These are phyloP conservation scores for Talaromyces sp. DNA, from an alignment of 2,329 filamentous ascomycete genomes.

Conservation along the genomic window DNA sequence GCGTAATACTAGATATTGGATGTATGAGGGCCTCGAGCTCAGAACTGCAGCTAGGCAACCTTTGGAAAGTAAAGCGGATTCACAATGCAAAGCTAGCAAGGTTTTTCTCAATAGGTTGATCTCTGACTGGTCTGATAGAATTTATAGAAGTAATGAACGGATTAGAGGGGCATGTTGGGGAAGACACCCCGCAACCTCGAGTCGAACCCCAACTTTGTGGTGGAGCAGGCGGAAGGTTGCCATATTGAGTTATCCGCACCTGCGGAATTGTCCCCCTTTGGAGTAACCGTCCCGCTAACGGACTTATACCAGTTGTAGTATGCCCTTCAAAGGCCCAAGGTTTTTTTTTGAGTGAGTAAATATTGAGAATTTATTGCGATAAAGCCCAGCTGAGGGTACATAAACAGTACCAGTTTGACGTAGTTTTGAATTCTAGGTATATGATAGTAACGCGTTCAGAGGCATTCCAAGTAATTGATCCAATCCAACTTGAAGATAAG, in stretches of 20 bases:
- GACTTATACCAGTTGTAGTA: no score
- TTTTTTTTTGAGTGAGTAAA: no score
- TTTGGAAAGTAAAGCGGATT: neutral
- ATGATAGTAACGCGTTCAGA: no score
- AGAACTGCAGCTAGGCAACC: neutral
- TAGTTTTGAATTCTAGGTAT: no score
- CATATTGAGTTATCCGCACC: neutral
- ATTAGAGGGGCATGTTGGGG: neutral
- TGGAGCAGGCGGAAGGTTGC: neutral
- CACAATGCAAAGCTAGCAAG: neutral
- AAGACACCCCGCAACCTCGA: neutral
- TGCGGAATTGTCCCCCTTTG: neutral
- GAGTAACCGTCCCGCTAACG: neutral
- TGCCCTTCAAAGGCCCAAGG: no score
- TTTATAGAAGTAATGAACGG: neutral
- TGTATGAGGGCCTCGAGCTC: no score
- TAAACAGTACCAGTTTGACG: no score
- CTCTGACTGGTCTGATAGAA: neutral
- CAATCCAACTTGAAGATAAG: no score
- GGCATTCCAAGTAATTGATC: no score
- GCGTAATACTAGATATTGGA: no score
- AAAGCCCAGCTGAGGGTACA: no score
- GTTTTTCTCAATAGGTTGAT: neutral
- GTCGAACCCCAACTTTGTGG: neutral
- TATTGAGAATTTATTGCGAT: no score